Evolutionary conservation across 805 yeast genomes (phyloP), one percentile per base, ranked within the genome.

Genomic region (Lipomyces lipofer): DNA sequence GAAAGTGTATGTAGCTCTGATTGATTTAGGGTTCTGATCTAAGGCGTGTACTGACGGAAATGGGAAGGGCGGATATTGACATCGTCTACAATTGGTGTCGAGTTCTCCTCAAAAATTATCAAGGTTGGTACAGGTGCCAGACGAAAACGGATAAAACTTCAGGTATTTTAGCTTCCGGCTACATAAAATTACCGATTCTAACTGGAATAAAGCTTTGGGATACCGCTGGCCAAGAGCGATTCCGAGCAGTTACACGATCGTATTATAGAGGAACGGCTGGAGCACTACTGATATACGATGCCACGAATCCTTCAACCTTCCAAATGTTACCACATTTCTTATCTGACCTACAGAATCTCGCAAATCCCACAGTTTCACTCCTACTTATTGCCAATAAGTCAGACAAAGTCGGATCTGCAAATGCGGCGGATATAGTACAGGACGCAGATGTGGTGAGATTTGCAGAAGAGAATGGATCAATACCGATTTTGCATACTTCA

Each of bases 211-310:
- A 89, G 73, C 85, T 90, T 64, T 90, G 97, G 97, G 97, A 90
- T 71, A 90, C 97, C 29, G 97, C 97, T 1, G 97, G 97, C 48
- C 97, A 90, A 74, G 97, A 90, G 71, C 81, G 97, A 73, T 91
- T 89, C 74, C 81, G 97, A 70, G 95, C 97, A 29, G 88, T 89
- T 67, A 90, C 97, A 13, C 82, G 94, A 49, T 96, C 96, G 2
- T 91, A 91, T 70, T 91, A 91, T 69, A 77, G 97, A 66, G 97
- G 97, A 36, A 95, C 97, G 0, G 95, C 91, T 40, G 97, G 97
- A 50, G 97, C 96, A 2, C 77, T 90, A 58, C 84, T 90, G 53
- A 95, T 89, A 32, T 91, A 88, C 70, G 97, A 91, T 72, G 86
- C 90, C 63, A 82, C 95, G 47, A 88, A 87, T 69, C 81, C 91